Base-by-base conservation (phyloP, 2,329 filamentous ascomycete species). In the Phialocephala subalpina region DNA sequence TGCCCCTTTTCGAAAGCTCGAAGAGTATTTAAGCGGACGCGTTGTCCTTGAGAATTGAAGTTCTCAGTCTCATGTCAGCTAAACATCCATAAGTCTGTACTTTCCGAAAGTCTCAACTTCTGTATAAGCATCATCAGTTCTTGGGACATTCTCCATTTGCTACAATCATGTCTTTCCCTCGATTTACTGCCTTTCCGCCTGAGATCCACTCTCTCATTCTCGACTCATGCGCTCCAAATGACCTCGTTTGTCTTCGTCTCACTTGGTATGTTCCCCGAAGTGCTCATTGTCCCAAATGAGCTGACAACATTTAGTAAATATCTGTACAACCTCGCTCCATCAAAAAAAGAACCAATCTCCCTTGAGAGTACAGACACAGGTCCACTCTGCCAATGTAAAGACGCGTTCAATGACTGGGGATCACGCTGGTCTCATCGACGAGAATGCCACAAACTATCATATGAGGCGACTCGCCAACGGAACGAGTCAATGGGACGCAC, bases 141-240 rank as follows among this genome's bases (percentile, higher is more conserved):
- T 5, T 12, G 29, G 22, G 25, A 52, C 22, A 52, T 42, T 16
- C 7, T 11, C 22, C 25, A 14, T 33, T 33, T 18, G 25, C 35
- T 35, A 8, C 57, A 57, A 25, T 27, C 40, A 63, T 65, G 45
- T 63, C 60, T 36, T 74, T 74, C 42, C 38, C 64, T 14, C 67
- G 64, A 7, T 73, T 74, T 63, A 67, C 57, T 2, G 66, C 67
- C 3, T 73, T 74, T 33, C 74, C 73, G 22, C 42, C 64, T 6
- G 72, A 75, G 33, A 73, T 75, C 6, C 73, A 74, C 16, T 36
- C 60, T 11, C 11, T 75, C 22, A 67, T 75, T 8, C 61, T 74
- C n/a, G 59, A 67, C 18, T 58, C 57, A 22, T 75, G 73, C 58
- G 27, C 65, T 0, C 58, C 69, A 58, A 74, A 73, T 55, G 73